These are phyloP conservation scores for Colletotrichum paranaense DNA, from an alignment of 2,329 filamentous ascomycete species.

Conservation along the genomic window DNA sequence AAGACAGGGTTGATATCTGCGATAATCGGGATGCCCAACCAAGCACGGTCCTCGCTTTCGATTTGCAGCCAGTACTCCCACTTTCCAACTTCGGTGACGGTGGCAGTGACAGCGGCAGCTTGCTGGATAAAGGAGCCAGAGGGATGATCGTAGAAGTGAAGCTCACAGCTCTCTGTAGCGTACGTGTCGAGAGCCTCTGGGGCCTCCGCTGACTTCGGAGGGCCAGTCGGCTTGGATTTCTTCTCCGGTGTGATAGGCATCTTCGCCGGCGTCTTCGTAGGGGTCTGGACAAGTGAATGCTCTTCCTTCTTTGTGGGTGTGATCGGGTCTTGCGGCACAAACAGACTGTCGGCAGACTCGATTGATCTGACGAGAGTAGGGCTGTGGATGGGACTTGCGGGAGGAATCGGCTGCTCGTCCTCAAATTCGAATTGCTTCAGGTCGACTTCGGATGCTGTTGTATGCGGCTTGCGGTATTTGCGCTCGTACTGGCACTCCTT, in stretches of 20 bases:
- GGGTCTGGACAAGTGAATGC: slow-evolving; percentile 48
- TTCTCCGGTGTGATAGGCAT: slow-evolving; percentile 47
- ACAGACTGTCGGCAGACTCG: slow-evolving; percentile 68
- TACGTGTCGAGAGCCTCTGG: slow-evolving; percentile 81
- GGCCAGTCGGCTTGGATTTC: slow-evolving; percentile 42
- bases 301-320: slow-evolving; percentile 50
- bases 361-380: slow-evolving; percentile 66
- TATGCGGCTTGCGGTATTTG: slow-evolving; percentile 85
- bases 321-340: slow-evolving; percentile 38
- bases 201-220: slow-evolving; percentile 69
- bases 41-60: slow-evolving; percentile 78
- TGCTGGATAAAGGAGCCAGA: slow-evolving; percentile 87
- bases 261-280: slow-evolving; percentile 56
- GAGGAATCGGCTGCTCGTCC: slow-evolving; percentile 71
- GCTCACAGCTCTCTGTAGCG: slow-evolving; percentile 80
- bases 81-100: slow-evolving; percentile 85
- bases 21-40: slow-evolving; percentile 86
- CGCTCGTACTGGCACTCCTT: slow-evolving; percentile 97
- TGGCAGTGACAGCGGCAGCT: slow-evolving; percentile 79
- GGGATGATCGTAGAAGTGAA: slow-evolving; percentile 93
- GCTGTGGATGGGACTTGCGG: slow-evolving; percentile 71
- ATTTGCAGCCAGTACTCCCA: slow-evolving; percentile 99
- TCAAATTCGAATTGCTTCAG: slow-evolving; percentile 85
- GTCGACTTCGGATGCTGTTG: slow-evolving; percentile 84
- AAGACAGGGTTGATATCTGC: slow-evolving; percentile 96